Evolutionary conservation across 106 monocot species (phyloP), one percentile per base, ranked within the genome.

Genomic region (Narthecium ossifragum): DNA sequence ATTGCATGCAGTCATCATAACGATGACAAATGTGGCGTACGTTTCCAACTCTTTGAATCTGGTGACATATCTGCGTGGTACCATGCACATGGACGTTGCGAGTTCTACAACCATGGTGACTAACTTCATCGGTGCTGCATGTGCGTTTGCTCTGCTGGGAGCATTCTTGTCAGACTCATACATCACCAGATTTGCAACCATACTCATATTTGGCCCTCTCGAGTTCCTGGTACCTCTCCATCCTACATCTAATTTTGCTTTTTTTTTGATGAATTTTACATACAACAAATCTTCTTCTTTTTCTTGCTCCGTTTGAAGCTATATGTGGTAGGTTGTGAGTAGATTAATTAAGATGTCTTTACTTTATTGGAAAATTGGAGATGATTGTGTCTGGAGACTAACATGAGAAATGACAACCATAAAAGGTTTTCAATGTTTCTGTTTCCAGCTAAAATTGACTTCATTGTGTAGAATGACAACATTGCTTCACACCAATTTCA

Each of bases 141-240:
- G 61, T 52, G 80, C 53, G 8, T 80, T 88, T 70, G 58, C 88
- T 65, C 63, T 88, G 8, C 14, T 83, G 31, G 88, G 88, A 22
- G 88, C 74, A 5, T 80, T 88, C 31, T 14, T 88, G 40, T 88
- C 88, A 1, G 88, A 88, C 41, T 80, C 88, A 9, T 84, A 77
- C 45, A 71, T 88, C 57, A 68, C 56, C 27, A 73, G 88, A 58
- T 80, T 74, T 61, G 66, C 66, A 37, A 77, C 77, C 61, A 77
- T 88, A 30, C 73, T 88, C 66, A 77, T 88, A 18, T 88, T 88
- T 39, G 76, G 66, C 3, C 84, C 80, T 21, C 31, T 80, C 1
- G 80, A 77, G 25, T 46, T 88, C 60, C 49, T 88, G 73, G 88
- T 77, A 67, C 62, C 31, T 46, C 15, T 43, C 0, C 18, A 4